phyloP scores from a whole-genome alignment of 176 grass and related monocot species.

The Oryza rufipogon region DNA sequence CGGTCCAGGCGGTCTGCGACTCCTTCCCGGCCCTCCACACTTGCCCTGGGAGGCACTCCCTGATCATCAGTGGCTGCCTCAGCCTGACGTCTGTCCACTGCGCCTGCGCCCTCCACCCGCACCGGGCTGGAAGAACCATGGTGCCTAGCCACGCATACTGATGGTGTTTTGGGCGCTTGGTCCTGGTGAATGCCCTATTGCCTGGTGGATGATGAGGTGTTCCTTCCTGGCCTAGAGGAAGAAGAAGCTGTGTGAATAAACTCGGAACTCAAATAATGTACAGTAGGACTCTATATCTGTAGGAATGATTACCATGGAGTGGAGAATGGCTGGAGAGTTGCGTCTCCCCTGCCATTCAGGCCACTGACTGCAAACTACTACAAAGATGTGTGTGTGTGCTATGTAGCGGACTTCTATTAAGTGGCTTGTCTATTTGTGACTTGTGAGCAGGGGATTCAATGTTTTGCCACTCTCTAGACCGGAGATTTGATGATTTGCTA shows the following conservation, averaged over 20 bases:
- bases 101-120: slow-evolving; percentile 58
- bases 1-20: slow-evolving; percentile 77
- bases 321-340: not conserved
- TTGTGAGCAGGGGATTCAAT: not conserved
- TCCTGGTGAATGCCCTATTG: not conserved
- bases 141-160: slow-evolving; percentile 66
- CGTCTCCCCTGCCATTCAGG: not conserved
- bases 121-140: slow-evolving; percentile 52
- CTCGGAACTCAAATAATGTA: slow-evolving; percentile 27
- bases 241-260: slow-evolving; percentile 43
- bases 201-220: not conserved
- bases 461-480: no score
- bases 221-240: not conserved
- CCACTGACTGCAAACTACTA: slow-evolving; percentile 1
- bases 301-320: slow-evolving; percentile 19
- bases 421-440: not conserved
- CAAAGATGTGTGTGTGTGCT: not conserved
- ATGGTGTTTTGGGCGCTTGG: not conserved
- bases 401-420: not conserved
- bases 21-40: slow-evolving; percentile 82
- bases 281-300: slow-evolving; percentile 2
- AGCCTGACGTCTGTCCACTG: slow-evolving; percentile 85
- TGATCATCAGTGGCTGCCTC: slow-evolving; percentile 91
- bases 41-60: slow-evolving; percentile 74
- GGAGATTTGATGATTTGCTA: no score